phyloP scores from a whole-genome alignment of 129 eudicot species.

The Artemisia annua region DNA sequence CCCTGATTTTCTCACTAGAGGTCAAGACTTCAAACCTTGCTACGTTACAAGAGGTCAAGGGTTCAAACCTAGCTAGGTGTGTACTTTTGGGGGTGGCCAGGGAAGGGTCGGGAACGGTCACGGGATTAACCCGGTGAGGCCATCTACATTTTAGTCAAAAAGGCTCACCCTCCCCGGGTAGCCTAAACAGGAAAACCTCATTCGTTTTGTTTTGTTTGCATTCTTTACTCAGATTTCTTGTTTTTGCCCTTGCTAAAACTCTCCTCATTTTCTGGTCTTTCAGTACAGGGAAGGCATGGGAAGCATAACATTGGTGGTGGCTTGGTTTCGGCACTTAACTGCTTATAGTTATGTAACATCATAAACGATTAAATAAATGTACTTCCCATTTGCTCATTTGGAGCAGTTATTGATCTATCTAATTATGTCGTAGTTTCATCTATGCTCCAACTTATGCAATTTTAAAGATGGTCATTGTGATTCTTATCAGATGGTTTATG shows the following conservation, averaged over 20 bases:
- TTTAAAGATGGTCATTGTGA: neutral
- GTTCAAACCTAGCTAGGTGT: too few relatives aligned
- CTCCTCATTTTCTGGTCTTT: neutral
- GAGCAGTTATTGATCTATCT: slow-evolving; percentile 5
- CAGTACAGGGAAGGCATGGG: slow-evolving; percentile 12
- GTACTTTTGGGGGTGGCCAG: too few relatives aligned
- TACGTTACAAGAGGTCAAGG: too few relatives aligned
- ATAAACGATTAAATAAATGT: slow-evolving; percentile 5
- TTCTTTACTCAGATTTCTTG: neutral
- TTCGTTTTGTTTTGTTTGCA: neutral
- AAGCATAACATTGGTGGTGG: neutral
- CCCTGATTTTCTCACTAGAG: too few relatives aligned
- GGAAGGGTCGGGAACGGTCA: too few relatives aligned
- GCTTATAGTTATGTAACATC: neutral
- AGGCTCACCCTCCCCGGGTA: too few relatives aligned
- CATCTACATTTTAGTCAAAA: too few relatives aligned
- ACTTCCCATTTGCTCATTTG: slow-evolving; percentile 8
- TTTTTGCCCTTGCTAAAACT: neutral
- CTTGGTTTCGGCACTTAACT: neutral
- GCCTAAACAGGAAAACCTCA: too few relatives aligned
- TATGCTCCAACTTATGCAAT: neutral
- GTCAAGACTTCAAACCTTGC: too few relatives aligned
- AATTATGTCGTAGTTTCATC: neutral
- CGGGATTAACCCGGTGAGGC: too few relatives aligned
- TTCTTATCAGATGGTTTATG: neutral